Evolutionary conservation across 2,329 filamentous ascomycete species (phyloP).

Genomic region (Colletotrichum coccodes): DNA sequence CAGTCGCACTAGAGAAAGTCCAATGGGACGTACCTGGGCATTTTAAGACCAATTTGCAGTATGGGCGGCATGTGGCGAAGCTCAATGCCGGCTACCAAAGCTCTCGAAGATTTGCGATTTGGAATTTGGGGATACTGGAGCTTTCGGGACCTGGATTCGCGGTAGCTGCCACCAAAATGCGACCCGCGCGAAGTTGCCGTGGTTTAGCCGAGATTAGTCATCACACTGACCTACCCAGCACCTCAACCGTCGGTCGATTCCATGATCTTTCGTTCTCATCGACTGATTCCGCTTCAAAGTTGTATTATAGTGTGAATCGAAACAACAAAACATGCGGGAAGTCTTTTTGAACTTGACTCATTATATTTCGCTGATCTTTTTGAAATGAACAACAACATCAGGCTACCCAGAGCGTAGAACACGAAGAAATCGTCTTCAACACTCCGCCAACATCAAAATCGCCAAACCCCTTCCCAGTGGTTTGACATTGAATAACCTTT

Average conservation of each 20-base stretch:
- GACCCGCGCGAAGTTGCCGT: constrained; percentile 20
- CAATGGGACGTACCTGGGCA: constrained; percentile 20
- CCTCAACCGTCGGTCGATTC: background rate
- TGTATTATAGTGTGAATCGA: too few species aligned
- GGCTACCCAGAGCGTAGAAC: too few species aligned
- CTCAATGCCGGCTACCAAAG: constrained; percentile 27
- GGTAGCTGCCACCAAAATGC: constrained; percentile 29
- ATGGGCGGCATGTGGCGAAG: constrained; percentile 27
- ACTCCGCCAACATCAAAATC: too few species aligned
- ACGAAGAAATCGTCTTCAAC: too few species aligned
- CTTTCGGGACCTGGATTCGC: constrained; percentile 18
- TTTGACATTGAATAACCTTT: too few species aligned
- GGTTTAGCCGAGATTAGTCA: constrained; percentile 31
- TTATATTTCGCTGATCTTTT: too few species aligned
- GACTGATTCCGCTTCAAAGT: too few species aligned
- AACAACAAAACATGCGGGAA: too few species aligned
- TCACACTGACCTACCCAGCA: background rate
- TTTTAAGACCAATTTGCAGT: constrained; percentile 11
- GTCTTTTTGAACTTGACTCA: too few species aligned
- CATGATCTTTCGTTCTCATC: background rate
- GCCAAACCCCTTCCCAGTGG: too few species aligned
- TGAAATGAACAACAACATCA: too few species aligned
- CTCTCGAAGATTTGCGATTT: constrained; percentile 28
- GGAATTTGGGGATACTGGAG: constrained; percentile 19
- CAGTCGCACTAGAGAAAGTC: background rate